These are phyloP conservation scores for Mycena pura DNA, from an alignment of 768 basidiomycete genomes.

Conservation along the genomic window DNA sequence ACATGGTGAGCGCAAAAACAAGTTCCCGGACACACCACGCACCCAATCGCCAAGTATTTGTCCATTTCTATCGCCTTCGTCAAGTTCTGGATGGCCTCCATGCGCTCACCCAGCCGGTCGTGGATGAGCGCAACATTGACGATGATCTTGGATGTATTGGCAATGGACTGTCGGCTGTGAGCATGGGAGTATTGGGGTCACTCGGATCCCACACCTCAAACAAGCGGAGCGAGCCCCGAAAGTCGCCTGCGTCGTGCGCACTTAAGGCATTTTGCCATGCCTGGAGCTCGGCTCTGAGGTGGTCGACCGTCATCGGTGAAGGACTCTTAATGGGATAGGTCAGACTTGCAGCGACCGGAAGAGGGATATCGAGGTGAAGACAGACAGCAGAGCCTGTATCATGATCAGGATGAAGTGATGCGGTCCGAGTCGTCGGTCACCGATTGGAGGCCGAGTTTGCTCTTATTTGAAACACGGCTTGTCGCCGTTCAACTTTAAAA, in stretches of 20 bases:
- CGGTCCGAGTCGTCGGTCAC: no score
- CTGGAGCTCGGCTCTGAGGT: conserved; percentile 18
- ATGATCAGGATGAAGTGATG: no score
- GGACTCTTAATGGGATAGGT: no score
- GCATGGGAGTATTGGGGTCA: background rate
- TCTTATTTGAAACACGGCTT: no score
- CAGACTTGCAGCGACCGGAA: no score
- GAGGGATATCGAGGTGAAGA: no score
- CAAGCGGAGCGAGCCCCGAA: conserved; percentile 17
- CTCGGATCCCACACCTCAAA: conserved; percentile 24
- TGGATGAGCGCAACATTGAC: conserved; percentile 75
- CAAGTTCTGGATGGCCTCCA: conserved; percentile 63
- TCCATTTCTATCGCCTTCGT: conserved; percentile 62
- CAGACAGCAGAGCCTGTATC: no score
- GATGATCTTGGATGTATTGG: conserved; percentile 55
- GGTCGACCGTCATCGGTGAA: conserved; percentile 14
- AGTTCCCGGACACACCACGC: conserved; percentile 27
- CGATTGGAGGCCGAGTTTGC: no score
- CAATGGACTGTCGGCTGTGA: conserved; percentile 14
- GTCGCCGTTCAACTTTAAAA: no score
- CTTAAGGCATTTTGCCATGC: conserved; percentile 25
- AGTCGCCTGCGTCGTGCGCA: conserved; percentile 22
- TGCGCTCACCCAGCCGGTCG: conserved; percentile 67
- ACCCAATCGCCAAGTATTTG: conserved; percentile 69
- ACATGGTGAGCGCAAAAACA: background rate